A percentile compares a stretch with the other conserved stretches of the same genome.
phyloP scores from a whole-genome alignment of 495 filamentous ascomycete species.

The Penicillium simplicissimum region DNA sequence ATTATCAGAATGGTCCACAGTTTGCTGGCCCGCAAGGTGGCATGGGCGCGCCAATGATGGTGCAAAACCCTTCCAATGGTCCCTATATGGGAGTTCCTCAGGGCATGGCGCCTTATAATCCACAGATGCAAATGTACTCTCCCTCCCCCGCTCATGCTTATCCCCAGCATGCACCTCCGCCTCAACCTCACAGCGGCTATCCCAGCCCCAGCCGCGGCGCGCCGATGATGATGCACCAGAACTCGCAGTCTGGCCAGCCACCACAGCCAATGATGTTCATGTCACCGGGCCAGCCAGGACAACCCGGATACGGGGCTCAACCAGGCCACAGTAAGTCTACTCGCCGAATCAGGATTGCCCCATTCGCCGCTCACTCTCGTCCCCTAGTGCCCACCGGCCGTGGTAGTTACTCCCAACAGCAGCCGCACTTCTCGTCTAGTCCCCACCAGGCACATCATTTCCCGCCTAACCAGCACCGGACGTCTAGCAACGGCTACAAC shows the following conservation, averaged over 20 bases:
- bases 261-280: slow-evolving; percentile 61
- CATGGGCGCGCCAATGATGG: slow-evolving; percentile 79
- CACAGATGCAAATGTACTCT: slow-evolving; percentile 75
- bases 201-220: slow-evolving; percentile 77
- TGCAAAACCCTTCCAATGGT: slow-evolving; percentile 66
- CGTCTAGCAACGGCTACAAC: slow-evolving; percentile 58
- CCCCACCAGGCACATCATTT: slow-evolving; percentile 68
- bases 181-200: slow-evolving; percentile 72
- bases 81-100: slow-evolving; percentile 55
- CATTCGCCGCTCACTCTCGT: slow-evolving; percentile 3
- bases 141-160: slow-evolving; percentile 66
- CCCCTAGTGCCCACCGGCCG: slow-evolving; percentile 58
- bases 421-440: slow-evolving; percentile 61
- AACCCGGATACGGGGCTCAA: slow-evolving; percentile 64
- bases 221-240: slow-evolving; percentile 83
- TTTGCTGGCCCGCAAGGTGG: slow-evolving; percentile 65
- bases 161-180: slow-evolving; percentile 60
- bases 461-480: slow-evolving; percentile 57
- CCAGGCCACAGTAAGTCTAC: slow-evolving; percentile 64
- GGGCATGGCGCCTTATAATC: slow-evolving; percentile 58
- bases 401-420: slow-evolving; percentile 58
- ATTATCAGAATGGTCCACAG: slow-evolving; percentile 59
- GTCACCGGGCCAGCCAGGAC: slow-evolving; percentile 66
- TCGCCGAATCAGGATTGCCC: background rate
- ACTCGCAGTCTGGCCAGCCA: slow-evolving; percentile 72